Evolutionary conservation across 108 stramenopile species (phyloP), one percentile per base, ranked within the genome.

Genomic region (Cyclotella choctawhatcheeana): DNA sequence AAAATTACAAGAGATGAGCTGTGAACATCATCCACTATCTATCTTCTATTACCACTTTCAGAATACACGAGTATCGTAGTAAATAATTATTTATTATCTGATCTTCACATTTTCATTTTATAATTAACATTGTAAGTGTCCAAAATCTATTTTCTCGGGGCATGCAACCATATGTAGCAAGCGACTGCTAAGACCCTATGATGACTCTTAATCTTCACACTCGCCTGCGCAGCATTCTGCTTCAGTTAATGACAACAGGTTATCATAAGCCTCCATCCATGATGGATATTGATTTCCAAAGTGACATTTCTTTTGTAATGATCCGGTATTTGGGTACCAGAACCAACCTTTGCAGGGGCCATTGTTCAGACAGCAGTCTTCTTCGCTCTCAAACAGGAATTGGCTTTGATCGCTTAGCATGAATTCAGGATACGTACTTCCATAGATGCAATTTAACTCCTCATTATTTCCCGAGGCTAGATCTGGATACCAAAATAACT

Each of bases 401-500:
- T n/a, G 60, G 21, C 22, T 20, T 40, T 13, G 13, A 24, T 0
- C 22, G 34, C 27, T 13, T 61, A 61, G 60, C 44, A 8, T 2
- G 60, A 44, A n/a, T n/a, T n/a, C n/a, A n/a, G n/a, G n/a, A n/a
- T n/a, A n/a, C n/a, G n/a, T n/a, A n/a, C n/a, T n/a, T 24, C 43
- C 60, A 44, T 22, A 61, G 29, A 61, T 40, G 44, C 60, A 61
- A 17, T 34, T 16, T 22, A 18, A 24, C 2, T 21, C 1, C 2
- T 58, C 56, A 16, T 2, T 30, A 20, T 14, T 24, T 44, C 40
- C 21, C 1, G 0, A 0, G 2, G 0, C 37, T 5, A 61, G 18
- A 61, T 61, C 60, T 21, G 40, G 60, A 24, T 31, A 61, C 60
- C 60, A 61, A 61, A 40, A n/a, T n/a, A n/a, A n/a, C n/a, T n/a